Percentiles rank a stretch among this genome's conserved stretches.
Conservation (phyloP, 305 asterid species). For the Solanum aculeatissimum region DNA sequence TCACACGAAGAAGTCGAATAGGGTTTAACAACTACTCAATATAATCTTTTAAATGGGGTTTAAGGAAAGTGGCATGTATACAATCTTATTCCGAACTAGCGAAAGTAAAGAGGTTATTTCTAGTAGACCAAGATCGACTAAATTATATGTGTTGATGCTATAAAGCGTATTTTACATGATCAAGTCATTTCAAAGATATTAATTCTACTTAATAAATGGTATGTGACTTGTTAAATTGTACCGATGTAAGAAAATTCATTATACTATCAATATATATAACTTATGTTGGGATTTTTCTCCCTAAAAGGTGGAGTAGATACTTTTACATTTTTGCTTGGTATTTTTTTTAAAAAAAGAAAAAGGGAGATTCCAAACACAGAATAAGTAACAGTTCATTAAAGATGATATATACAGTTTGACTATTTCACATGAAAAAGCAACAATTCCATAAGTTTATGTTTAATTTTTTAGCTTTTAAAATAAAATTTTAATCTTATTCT, state of each 20-base stretch:
- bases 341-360: neutral
- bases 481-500: neutral
- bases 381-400: conserved; percentile 1
- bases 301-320: neutral
- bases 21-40: neutral
- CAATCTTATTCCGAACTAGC: rapidly evolving
- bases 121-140: neutral
- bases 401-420: neutral
- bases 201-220: neutral
- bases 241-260: neutral
- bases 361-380: neutral
- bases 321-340: neutral
- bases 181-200: neutral
- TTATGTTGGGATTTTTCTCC: neutral
- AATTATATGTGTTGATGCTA: neutral
- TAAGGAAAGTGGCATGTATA: neutral
- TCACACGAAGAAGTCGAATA: no score
- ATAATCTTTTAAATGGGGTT: neutral
- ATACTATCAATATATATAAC: neutral
- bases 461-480: neutral
- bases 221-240: neutral
- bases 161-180: neutral
- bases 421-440: neutral
- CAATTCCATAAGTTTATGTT: neutral
- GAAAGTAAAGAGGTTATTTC: neutral